These are phyloP conservation scores for Candida golubevii DNA, from an alignment of 805 yeast genomes.

Conservation along the genomic window DNA sequence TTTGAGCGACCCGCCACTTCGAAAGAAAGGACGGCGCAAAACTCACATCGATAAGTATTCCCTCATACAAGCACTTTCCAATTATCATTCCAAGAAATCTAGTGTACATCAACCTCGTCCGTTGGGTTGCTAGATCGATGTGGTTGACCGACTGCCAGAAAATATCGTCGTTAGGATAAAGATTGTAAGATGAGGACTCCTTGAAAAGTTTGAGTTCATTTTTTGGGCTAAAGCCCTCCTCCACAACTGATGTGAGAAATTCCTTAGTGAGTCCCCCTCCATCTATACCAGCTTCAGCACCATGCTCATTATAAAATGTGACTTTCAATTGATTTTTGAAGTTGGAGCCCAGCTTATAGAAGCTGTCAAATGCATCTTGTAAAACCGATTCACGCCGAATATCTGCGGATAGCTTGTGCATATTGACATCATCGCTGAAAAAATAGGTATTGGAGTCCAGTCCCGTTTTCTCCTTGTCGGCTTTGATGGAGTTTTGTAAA, in stretches of 20 bases:
- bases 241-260: slow-evolving; percentile 67
- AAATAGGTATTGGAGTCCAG: slow-evolving; percentile 15
- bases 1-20: slow-evolving; percentile 52
- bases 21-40: slow-evolving; percentile 83
- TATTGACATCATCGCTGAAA: slow-evolving; percentile 11
- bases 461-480: slow-evolving; percentile 41
- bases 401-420: slow-evolving; percentile 39
- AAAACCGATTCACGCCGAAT: slow-evolving; percentile 68
- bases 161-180: slow-evolving; percentile 70
- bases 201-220: slow-evolving; percentile 32
- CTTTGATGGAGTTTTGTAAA: slow-evolving; percentile 58
- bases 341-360: slow-evolving; percentile 46
- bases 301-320: slow-evolving; percentile 60
- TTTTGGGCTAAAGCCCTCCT: slow-evolving; percentile 56
- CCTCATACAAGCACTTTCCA: slow-evolving; percentile 87
- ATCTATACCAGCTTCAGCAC: slow-evolving; percentile 89
- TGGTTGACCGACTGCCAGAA: slow-evolving; percentile 29
- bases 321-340: slow-evolving; percentile 63
- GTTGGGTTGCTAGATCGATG: slow-evolving; percentile 28
- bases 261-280: slow-evolving; percentile 98
- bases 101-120: slow-evolving; percentile 27
- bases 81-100: slow-evolving; percentile 76
- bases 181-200: slow-evolving; percentile 47
- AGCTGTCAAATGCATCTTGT: slow-evolving; percentile 67
- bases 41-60: slow-evolving; percentile 71